Evolutionary conservation across 352 stramenopile species (phyloP), one percentile per base, ranked within the genome.

Genomic region (Pythium monospermum): DNA sequence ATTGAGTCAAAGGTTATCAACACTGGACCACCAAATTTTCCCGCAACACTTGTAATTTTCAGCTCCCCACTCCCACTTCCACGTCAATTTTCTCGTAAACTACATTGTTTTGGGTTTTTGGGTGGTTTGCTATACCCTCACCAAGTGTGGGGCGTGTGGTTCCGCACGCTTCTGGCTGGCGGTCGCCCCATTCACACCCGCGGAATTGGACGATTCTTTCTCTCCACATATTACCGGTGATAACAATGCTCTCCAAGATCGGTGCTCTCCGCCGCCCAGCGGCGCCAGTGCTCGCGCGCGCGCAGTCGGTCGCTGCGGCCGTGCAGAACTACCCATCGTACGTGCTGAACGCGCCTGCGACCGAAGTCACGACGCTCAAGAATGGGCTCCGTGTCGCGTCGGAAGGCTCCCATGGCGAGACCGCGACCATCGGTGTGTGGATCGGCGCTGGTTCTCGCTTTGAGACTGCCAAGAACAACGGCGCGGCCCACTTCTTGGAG

Each of bases 401-500:
- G 27, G 96, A 98, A 63, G 86, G 87, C 60, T 96, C 94, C 42
- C 90, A 97, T 56, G 95, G 93, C 38, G 96, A 98, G 71, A 99
- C 97, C 22, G 97, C 97, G 35, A 99, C 97, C 21, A 95, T 99
- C 39, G 97, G 97, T 46, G 93, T 98, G 30, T 98, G 91, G 83
- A 98, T 98, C 61, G 94, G 97, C 68, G 87, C 94, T 8, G 95
- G 95, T 51, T 97, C 82, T 44, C 87, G 97, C 51, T 99, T 99
- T 74, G 97, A 99, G 87, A 99, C 95, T 2, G 81, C 76, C 18
- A 66, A 94, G 60, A 99, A 99, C 83, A 99, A 99, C 69, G 97
- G 97, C 51, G 94, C 96, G 6, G 97, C 97, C 15, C 97, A 99
- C 76, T 99, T 99, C 67, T 59, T 99, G 49, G 97, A 99, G 84